Evolutionary conservation across 345 rosid genomes (phyloP), one percentile per base, ranked within the genome.

Genomic region (Ceriops tagal): DNA sequence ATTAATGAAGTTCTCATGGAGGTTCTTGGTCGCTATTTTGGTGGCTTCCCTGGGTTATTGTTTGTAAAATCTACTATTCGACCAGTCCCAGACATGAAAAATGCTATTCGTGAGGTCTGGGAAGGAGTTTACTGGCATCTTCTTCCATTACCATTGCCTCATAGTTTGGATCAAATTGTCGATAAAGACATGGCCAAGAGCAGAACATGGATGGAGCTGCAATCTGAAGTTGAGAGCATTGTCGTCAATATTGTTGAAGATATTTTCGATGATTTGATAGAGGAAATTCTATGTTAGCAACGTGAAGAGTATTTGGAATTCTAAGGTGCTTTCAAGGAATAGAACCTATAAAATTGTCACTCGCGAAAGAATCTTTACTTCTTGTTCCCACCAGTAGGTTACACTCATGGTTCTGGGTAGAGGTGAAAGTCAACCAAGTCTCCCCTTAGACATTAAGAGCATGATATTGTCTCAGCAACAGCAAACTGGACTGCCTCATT

Each of bases 1-100:
- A 83, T 87, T 64, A 87, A 88, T 9, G 99, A 95, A 75, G 91
- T 81, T 80, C 89, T 95, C 53, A 53, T 77, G 78, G 93, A 88
- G 78, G 68, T 88, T 51, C 86, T 84, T 53, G 83, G 67, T 22
- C 71, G 77, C 66, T 72, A 77, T 53, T 64, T 70, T 27, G 82
- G 87, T 77, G 79, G 79, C 76, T 84, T 84, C 21, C 86, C 87
- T 16, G 82, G 86, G 76, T 74, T 83, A 49, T 79, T 86, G 52
- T 84, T 83, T 65, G 55, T 70, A 49, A 87, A 84, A 74, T 87
- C 88, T 5, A 68, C 65, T 22, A 65, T 81, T 32, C 80, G 79
- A 64, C 85, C 86, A 55, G 49, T 75, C 28, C 86, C 87, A 0
- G 74, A 82, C 73, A 73, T 77, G 83, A 80, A 81, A 63, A 80